Percentiles rank a stretch among this genome's conserved stretches.
Evolutionary conservation across 169 alveolate genomes (phyloP).

Genomic region (Cyclospora cayetanensis): DNA sequence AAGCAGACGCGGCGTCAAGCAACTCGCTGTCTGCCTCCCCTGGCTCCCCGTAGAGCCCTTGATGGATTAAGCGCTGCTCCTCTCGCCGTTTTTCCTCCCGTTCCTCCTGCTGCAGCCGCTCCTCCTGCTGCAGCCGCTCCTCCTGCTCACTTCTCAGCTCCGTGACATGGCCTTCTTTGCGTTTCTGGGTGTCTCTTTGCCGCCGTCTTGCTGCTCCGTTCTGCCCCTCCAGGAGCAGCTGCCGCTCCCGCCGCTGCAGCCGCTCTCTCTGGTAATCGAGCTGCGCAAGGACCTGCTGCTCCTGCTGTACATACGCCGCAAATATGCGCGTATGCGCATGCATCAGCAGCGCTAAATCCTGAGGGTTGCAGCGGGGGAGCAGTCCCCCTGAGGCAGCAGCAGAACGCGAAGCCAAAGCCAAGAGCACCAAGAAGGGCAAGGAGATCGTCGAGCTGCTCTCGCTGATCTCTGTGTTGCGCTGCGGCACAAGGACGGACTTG

Average conservation of each 20-base stretch:
- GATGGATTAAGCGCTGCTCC: conserved; percentile 17
- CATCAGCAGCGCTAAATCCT: conserved; percentile 24
- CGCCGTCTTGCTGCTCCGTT: background rate
- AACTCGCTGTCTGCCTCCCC: background rate
- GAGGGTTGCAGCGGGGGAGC: conserved; percentile 42
- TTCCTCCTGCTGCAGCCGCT: conserved; percentile 24
- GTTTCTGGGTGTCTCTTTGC: background rate
- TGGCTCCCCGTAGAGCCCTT: background rate
- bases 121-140: conserved; percentile 34
- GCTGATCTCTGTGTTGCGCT: conserved; percentile 3
- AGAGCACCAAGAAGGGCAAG: conserved; percentile 14
- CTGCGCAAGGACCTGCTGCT: conserved; percentile 52
- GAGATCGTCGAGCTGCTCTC: background rate
- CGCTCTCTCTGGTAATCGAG: background rate
- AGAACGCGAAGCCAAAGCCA: conserved; percentile 23
- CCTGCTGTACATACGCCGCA: conserved; percentile 23
- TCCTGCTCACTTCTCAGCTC: conserved; percentile 25
- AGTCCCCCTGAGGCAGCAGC: background rate
- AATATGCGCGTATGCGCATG: conserved; percentile 35
- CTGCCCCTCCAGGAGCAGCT: conserved; percentile 22
- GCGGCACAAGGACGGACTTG: background rate
- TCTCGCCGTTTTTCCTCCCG: background rate
- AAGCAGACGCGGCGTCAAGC: conserved; percentile 38
- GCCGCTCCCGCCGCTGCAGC: conserved; percentile 9
- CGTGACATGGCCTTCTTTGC: background rate